Conservation (phyloP, 345 rosid genomes). For the Sapria himalayana region DNA sequence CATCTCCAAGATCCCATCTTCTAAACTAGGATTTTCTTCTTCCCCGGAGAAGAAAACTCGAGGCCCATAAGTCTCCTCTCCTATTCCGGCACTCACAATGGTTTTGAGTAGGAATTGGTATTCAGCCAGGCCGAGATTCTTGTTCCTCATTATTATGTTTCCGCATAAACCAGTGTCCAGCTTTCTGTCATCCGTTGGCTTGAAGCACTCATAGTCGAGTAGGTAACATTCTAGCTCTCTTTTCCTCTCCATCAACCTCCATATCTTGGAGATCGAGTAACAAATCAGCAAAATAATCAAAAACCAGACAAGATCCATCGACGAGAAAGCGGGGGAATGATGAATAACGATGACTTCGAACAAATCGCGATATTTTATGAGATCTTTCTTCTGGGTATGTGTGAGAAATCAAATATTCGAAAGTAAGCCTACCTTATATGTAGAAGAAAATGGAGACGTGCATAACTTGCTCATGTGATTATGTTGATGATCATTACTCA, state of each 20-base stretch:
- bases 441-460: too few species aligned
- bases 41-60: slow-evolving; percentile 30
- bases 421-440: too few species aligned
- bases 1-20: slow-evolving; percentile 8
- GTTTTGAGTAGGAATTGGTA: slow-evolving; percentile 49
- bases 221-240: slow-evolving; percentile 35
- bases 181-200: slow-evolving; percentile 42
- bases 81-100: slow-evolving; percentile 47
- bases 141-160: slow-evolving; percentile 22
- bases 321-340: slow-evolving; percentile 1
- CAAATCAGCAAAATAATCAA: slow-evolving; percentile 14
- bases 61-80: slow-evolving; percentile 54
- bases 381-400: too few species aligned
- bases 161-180: slow-evolving; percentile 25
- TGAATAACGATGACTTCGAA: too few species aligned
- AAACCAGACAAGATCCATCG: slow-evolving; percentile 24
- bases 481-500: too few species aligned
- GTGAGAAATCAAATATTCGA: too few species aligned
- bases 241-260: slow-evolving; percentile 21
- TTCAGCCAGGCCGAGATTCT: slow-evolving; percentile 32
- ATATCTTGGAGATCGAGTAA: slow-evolving; percentile 16
- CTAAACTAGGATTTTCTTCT: slow-evolving; percentile 4
- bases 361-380: too few species aligned
- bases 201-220: slow-evolving; percentile 37
- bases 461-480: too few species aligned